phyloP scores from a whole-genome alignment of 345 rosid genomes.

The Brassica cretica region DNA sequence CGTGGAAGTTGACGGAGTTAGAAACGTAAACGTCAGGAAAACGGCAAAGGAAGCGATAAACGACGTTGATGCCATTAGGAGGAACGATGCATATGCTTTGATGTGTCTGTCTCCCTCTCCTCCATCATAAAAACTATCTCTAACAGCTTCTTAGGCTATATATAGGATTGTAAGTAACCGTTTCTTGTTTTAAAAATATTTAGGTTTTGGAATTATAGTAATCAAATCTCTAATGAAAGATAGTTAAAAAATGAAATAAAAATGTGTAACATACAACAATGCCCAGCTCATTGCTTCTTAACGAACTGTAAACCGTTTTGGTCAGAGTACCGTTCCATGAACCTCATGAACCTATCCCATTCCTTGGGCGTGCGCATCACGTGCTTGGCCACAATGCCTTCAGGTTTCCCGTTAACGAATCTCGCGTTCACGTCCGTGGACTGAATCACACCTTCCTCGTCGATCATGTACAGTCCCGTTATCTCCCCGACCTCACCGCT shows the following conservation, averaged over 20 bases:
- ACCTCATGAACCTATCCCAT: slow-evolving; percentile 98
- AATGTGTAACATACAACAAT: slow-evolving; percentile 7
- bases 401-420: slow-evolving; percentile 86
- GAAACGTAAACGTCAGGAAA: slow-evolving; percentile 5
- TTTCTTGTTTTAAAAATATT: background rate
- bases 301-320: slow-evolving; percentile 82
- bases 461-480: slow-evolving; percentile 94
- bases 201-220: background rate
- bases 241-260: slow-evolving; percentile 7
- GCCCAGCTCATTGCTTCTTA: slow-evolving; percentile 54
- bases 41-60: slow-evolving; percentile 12
- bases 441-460: slow-evolving; percentile 91
- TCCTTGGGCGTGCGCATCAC: slow-evolving; percentile 78
- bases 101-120: background rate
- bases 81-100: background rate
- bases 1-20: slow-evolving; percentile 10
- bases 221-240: slow-evolving; percentile 4
- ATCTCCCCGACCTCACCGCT: slow-evolving; percentile 89
- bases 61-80: slow-evolving; percentile 24
- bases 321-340: slow-evolving; percentile 91
- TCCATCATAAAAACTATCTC: background rate
- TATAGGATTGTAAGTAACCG: background rate
- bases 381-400: slow-evolving; percentile 80
- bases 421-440: slow-evolving; percentile 93
- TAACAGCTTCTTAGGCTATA: background rate